Conservation (phyloP, 2,329 filamentous ascomycete genomes). For the Xylariaceae sp. region DNA sequence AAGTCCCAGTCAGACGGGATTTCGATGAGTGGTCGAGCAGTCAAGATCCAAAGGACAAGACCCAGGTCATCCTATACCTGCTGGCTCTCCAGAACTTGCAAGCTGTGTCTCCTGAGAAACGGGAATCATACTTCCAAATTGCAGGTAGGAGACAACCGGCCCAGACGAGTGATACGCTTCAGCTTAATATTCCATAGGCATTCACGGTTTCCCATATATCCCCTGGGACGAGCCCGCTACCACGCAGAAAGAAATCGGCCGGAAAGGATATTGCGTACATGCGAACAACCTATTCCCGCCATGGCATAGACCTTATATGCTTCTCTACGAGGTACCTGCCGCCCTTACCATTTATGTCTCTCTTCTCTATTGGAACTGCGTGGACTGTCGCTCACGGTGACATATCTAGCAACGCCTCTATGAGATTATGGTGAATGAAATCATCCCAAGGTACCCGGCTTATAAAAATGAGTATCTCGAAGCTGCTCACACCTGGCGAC, state of each 20-base stretch:
- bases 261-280: slow-evolving; percentile 22
- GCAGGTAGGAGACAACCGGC: slow-evolving; percentile 9
- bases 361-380: not conserved
- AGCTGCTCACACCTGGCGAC: slow-evolving; percentile 18
- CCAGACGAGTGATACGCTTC: not conserved
- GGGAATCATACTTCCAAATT: slow-evolving; percentile 22
- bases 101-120: slow-evolving; percentile 11
- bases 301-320: slow-evolving; percentile 20
- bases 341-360: too few relatives aligned
- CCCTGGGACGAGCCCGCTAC: slow-evolving; percentile 18
- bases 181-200: slow-evolving; percentile 12
- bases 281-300: slow-evolving; percentile 14
- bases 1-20: slow-evolving; percentile 20
- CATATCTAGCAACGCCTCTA: slow-evolving; percentile 21
- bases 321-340: slow-evolving; percentile 19
- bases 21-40: slow-evolving; percentile 20
- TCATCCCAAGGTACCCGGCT: slow-evolving; percentile 16
- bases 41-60: slow-evolving; percentile 14
- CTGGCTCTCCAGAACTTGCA: slow-evolving; percentile 18
- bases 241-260: slow-evolving; percentile 13
- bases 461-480: slow-evolving; percentile 14
- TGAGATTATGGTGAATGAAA: slow-evolving; percentile 23
- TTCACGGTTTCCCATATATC: slow-evolving; percentile 19
- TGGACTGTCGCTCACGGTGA: slow-evolving; percentile 2
- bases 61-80: slow-evolving; percentile 19